These are phyloP conservation scores for Pichiaceae sp. DNA, from an alignment of 1,139 yeast species.

Conservation along the genomic window DNA sequence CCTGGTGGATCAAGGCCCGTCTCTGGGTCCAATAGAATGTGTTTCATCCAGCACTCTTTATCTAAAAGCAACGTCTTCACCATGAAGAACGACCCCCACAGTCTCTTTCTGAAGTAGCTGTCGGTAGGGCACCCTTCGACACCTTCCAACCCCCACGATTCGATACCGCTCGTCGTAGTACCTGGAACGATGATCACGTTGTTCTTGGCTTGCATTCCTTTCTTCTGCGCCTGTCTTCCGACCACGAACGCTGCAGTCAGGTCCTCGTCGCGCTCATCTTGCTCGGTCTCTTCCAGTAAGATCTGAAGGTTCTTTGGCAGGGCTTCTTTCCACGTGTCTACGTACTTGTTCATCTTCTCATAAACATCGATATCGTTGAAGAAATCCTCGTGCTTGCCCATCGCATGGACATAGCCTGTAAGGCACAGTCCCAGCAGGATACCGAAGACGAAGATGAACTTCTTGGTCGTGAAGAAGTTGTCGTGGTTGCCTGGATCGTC, in stretches of 20 bases:
- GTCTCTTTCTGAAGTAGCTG: conserved; percentile 76
- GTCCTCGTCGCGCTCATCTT: conserved; percentile 36
- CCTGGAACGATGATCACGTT: conserved; percentile 95
- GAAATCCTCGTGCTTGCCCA: conserved; percentile 12
- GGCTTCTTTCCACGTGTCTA: conserved; percentile 59
- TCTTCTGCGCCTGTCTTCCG: conserved; percentile 55
- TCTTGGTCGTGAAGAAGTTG: conserved; percentile 31
- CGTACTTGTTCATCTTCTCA: conserved; percentile 28
- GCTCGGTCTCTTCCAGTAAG: conserved; percentile 47
- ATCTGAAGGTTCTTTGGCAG: conserved; percentile 60
- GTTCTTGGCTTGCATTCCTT: conserved; percentile 44
- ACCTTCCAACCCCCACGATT: conserved; percentile 81
- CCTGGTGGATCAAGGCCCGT: conserved; percentile 92
- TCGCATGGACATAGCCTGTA: conserved; percentile 47
- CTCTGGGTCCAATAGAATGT: conserved; percentile 77
- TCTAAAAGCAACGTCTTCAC: conserved; percentile 84
- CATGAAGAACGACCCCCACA: conserved; percentile 98
- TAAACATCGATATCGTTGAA: conserved; percentile 1
- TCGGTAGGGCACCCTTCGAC: conserved; percentile 65
- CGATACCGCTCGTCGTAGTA: conserved; percentile 90
- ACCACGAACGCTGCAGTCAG: conserved; percentile 77
- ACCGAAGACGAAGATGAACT: conserved; percentile 47
- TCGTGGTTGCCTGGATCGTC: conserved; percentile 5
- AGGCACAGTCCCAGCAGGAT: conserved; percentile 59
- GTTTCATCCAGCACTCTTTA: conserved; percentile 88